A percentile compares a stretch with the other conserved stretches of the same genome.
Conservation (phyloP, 176 grass and related monocot genomes). For the Calamus simplicifolius region DNA sequence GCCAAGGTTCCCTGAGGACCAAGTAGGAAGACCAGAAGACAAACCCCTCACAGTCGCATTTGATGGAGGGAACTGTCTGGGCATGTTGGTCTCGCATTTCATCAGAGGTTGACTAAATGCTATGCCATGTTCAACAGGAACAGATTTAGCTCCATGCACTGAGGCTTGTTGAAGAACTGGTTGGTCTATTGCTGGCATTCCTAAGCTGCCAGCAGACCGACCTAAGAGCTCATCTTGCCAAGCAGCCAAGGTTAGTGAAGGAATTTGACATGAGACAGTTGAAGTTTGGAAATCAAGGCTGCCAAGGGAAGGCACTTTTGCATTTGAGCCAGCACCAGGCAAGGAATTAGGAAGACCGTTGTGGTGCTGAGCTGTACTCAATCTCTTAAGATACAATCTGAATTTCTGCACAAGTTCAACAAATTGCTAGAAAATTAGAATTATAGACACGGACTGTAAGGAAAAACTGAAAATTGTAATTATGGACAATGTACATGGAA, state of each 20-base stretch:
- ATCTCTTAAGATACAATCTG: constrained; percentile 91
- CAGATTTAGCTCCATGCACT: constrained; percentile 38
- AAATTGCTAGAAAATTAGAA: no score
- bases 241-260: constrained; percentile 71
- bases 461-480: no score
- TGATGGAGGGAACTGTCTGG: constrained; percentile 41
- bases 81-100: constrained; percentile 47
- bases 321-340: constrained; percentile 56
- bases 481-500: no score
- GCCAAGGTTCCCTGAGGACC: constrained; percentile 57
- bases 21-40: constrained; percentile 45
- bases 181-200: constrained; percentile 46
- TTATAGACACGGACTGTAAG: no score
- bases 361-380: constrained; percentile 76
- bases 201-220: constrained; percentile 43
- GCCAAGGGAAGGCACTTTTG: constrained; percentile 54
- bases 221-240: constrained; percentile 90
- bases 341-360: constrained; percentile 63
- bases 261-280: constrained; percentile 78
- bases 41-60: constrained; percentile 28
- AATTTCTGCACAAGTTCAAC: constrained; percentile 65
- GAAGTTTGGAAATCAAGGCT: constrained; percentile 78
- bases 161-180: constrained; percentile 43
- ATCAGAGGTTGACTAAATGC: constrained; percentile 78
- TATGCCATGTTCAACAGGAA: constrained; percentile 70